Conservation (phyloP, 495 filamentous ascomycete species). For the Platismatia glauca region DNA sequence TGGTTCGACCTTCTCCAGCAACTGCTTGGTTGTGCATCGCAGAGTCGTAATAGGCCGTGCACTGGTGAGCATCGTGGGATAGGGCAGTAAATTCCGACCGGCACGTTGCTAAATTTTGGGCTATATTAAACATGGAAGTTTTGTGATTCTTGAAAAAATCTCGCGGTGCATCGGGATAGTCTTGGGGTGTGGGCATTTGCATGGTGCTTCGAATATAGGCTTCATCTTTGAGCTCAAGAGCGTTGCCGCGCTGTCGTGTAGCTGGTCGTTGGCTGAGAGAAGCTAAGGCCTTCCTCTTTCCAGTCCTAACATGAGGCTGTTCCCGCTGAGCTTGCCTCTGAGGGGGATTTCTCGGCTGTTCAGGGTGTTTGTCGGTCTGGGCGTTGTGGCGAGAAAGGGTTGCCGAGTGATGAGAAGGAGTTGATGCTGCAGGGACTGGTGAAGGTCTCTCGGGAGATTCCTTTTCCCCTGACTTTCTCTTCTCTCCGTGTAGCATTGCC, state of each 20-base stretch:
- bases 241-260: slow-evolving; percentile 7
- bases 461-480: no score
- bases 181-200: slow-evolving; percentile 16
- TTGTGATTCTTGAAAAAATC: slow-evolving; percentile 27
- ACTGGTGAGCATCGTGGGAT: slow-evolving; percentile 13
- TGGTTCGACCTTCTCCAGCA: slow-evolving; percentile 27
- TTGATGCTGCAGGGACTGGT: not conserved
- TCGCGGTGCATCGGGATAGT: slow-evolving; percentile 15
- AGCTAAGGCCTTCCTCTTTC: slow-evolving; percentile 16
- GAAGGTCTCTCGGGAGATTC: not conserved
- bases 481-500: slow-evolving; percentile 10
- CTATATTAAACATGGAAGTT: slow-evolving; percentile 22
- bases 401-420: not conserved
- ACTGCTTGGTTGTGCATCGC: slow-evolving; percentile 24
- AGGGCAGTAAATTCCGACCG: slow-evolving; percentile 15
- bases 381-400: not conserved
- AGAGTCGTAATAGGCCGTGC: slow-evolving; percentile 26
- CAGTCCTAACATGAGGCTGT: not conserved
- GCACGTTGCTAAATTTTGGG: slow-evolving; percentile 20
- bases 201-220: slow-evolving; percentile 14
- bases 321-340: not conserved
- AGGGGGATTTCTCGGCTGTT: not conserved
- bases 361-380: not conserved
- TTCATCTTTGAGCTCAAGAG: slow-evolving; percentile 18
- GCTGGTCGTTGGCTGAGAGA: slow-evolving; percentile 6